Evolutionary conservation across 345 rosid genomes (phyloP), one percentile per base, ranked within the genome.

Genomic region (Rhizophora apiculata): DNA sequence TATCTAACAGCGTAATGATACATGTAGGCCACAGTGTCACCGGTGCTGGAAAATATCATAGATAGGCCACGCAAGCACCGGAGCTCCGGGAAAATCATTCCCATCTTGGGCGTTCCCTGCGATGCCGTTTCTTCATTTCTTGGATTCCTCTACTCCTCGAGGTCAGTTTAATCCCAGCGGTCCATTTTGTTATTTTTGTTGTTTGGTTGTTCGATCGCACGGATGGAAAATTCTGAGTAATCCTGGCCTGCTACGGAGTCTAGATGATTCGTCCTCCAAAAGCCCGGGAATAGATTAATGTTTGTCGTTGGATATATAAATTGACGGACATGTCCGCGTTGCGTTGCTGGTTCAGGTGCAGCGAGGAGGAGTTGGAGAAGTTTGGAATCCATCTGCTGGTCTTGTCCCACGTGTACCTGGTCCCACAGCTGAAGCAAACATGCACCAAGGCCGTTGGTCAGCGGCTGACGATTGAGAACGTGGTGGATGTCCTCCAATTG

Each of bases 91-190:
- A 81, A 57, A 73, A 68, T 85, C 72, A 81, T 93, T 29, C 85
- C 85, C 43, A 89, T 93, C 70, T 84, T 84, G 60, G 97, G 98
- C 11, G 98, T 93, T 53, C 96, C 97, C 3, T 78, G 85, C 81
- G 85, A 79, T 60, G 97, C 98, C 65, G 98, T 93, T 67, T 80
- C 85, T 0, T 77, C 88, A 3, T 93, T 93, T 43, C 54, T 91
- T 29, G 78, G 79, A 64, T 91, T 83, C 76, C 80, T 91, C 30
- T 91, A 87, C 78, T 76, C 89, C 31, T 81, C 83, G 52, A 84
- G 98, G 98, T 93, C 64, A 22, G 81, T 56, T 73, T 24, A 11
- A 10, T 58, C 63, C 53, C 59, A n/a, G 22, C 66, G 76, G 67
- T 72, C 63, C 32, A 32, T 71, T 60, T 24, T 22, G 46, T 7